These are phyloP conservation scores for Asterionellopsis glacialis DNA, from an alignment of 108 stramenopile genomes.

Conservation along the genomic window DNA sequence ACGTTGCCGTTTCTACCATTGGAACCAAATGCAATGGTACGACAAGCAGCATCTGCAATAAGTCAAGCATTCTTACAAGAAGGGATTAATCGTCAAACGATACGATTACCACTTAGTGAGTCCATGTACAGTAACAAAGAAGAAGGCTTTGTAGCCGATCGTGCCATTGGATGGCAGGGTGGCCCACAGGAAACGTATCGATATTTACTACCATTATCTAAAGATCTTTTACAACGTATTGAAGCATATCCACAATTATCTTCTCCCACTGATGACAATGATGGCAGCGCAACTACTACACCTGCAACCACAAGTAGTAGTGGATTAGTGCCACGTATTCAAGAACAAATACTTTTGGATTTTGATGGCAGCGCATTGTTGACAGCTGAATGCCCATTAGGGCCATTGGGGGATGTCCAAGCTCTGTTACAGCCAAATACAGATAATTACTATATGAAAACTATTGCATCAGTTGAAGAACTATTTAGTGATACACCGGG, in stretches of 20 bases:
- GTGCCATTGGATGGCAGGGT: constrained; percentile 35
- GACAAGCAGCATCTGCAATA: too few species aligned
- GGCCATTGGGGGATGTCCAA: constrained; percentile 16
- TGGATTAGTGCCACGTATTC: constrained; percentile 7
- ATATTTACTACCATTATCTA: constrained; percentile 19
- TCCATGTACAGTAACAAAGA: constrained; percentile 23
- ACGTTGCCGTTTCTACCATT: too few species aligned
- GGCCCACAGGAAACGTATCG: constrained; percentile 27
- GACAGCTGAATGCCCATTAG: constrained; percentile 19
- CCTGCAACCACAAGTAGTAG: constrained; percentile 5
- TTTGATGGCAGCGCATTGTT: constrained; percentile 20
- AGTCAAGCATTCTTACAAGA: too few species aligned
- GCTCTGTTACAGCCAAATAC: constrained; percentile 25
- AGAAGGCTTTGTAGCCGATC: too few species aligned
- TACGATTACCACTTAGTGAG: constrained; percentile 23
- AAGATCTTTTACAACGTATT: too few species aligned
- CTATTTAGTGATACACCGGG: constrained; percentile 24
- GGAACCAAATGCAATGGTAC: too few species aligned
- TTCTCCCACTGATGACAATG: too few species aligned
- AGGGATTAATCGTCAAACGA: constrained; percentile 17
- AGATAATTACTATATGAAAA: constrained; percentile 20
- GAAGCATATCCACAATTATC: too few species aligned
- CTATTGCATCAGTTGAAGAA: constrained; percentile 15
- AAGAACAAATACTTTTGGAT: constrained; percentile 24
- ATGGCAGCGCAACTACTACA: too few species aligned